Evolutionary conservation across 2,329 filamentous ascomycete species (phyloP), one percentile per base, ranked within the genome.

Genomic region (Aureobasidium melanogenum): DNA sequence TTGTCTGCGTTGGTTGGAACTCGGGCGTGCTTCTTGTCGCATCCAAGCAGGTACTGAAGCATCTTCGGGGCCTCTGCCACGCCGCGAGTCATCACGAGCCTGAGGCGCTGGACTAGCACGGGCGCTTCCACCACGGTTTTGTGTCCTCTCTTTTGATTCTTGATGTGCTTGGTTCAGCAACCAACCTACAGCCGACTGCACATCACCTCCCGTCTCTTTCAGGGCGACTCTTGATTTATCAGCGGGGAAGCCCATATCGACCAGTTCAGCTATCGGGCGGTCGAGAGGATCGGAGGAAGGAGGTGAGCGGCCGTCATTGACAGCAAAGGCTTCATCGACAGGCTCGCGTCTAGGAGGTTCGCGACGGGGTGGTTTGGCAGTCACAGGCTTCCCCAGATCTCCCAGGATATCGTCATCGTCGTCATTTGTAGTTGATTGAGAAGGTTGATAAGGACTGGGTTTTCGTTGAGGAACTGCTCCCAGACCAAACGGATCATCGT

Each of bases 161-260:
- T 85, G 82, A 72, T 99, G 94, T 6, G 94, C 94, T 71, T 96
- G 89, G 62, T 95, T 94, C 38, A 99, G 77, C 10, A 99, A 81
- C 86, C 88, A 95, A 43, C 92, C 87, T 7, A 96, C 90, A 1
- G 93, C 93, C 52, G 85, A 87, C 72, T 96, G 91, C 10, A 96
- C 84, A 70, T 97, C 88, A 3, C 86, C 86, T 4, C 90, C 88
- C 34, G 89, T 96, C 68, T 91, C 88, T 12, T 85, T 85, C 43
- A 99, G 75, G 5, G 91, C 94, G 64, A 87, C 81, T 59, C 83
- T 82, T n/a, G 94, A 88, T 69, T 91, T 91, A 62, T 96, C 89
- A 0, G 86, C 82, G 0, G 90, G 85, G 68, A 99, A 99, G 0
- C 94, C 94, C 84, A 97, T 97, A 66, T 97, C 93, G 3, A 97